phyloP scores from a whole-genome alignment of 1,284 basidiomycete species.

The Naganishia liquefaciens region DNA sequence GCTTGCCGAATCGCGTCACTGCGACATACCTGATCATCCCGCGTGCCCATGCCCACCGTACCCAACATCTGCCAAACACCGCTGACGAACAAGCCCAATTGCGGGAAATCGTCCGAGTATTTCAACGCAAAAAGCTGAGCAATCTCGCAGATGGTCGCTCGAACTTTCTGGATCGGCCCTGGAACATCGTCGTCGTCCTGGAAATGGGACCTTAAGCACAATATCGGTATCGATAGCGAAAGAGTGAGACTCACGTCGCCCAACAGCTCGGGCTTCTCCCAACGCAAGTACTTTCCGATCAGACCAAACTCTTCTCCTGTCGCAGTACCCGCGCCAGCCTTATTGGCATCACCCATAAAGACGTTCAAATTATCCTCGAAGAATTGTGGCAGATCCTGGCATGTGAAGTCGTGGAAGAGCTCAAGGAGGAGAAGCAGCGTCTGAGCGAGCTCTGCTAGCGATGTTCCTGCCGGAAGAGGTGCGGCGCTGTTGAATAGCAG shows the following conservation, averaged over 20 bases:
- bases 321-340: conserved; percentile 35
- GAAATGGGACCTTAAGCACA: neutral
- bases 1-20: neutral
- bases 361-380: conserved; percentile 85
- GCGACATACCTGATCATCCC: conserved; percentile 74
- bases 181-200: conserved; percentile 81
- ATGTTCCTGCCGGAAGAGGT: conserved; percentile 51
- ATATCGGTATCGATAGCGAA: conserved; percentile 28
- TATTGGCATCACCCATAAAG: conserved; percentile 66
- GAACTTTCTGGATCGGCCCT: conserved; percentile 79
- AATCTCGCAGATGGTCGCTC: conserved; percentile 88
- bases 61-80: conserved; percentile 88
- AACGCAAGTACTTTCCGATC: conserved; percentile 75
- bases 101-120: conserved; percentile 82
- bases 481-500: conserved; percentile 52
- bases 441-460: conserved; percentile 61
- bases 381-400: conserved; percentile 90
- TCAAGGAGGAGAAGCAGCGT: conserved; percentile 77
- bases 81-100: conserved; percentile 80
- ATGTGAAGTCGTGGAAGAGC: conserved; percentile 90
- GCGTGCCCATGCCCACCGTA: conserved; percentile 63
- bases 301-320: conserved; percentile 59
- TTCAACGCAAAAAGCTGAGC: conserved; percentile 89
- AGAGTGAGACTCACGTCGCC: conserved; percentile 65
- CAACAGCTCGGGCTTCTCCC: conserved; percentile 69